Percentiles rank a stretch among this genome's conserved stretches.
These are phyloP conservation scores for Pythium oligandrum DNA, from an alignment of 352 stramenopile genomes.

Conservation along the genomic window DNA sequence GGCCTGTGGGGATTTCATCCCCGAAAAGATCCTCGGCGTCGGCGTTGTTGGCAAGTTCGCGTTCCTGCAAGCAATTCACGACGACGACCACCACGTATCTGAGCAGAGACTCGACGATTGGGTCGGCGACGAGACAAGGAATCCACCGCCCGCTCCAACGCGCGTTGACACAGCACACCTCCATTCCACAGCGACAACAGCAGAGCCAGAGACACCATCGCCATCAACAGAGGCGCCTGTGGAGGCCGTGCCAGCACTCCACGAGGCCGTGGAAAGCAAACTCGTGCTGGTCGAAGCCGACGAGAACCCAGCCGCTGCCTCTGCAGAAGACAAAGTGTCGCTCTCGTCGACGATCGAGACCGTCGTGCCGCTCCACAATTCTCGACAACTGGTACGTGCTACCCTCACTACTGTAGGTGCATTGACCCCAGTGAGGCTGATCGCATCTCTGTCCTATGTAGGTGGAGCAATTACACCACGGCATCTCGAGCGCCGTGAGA, in stretches of 20 bases:
- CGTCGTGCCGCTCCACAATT: constrained; percentile 64
- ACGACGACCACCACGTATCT: constrained; percentile 25
- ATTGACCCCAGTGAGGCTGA: no score
- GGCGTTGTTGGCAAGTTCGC: constrained; percentile 79
- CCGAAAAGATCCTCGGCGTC: constrained; percentile 81
- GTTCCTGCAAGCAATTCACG: constrained; percentile 61
- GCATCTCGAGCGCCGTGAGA: constrained; percentile 21
- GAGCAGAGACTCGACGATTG: constrained; percentile 63
- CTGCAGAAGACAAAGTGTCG: constrained; percentile 52
- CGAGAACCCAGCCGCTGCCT: constrained; percentile 33
- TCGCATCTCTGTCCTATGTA: neutral
- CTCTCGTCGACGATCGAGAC: constrained; percentile 72
- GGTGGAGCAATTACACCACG: constrained; percentile 24
- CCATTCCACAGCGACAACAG: constrained; percentile 8
- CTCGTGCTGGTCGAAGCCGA: constrained; percentile 13
- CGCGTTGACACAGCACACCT: constrained; percentile 3
- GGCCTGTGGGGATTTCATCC: constrained; percentile 82
- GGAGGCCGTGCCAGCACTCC: constrained; percentile 9
- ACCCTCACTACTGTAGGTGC: no score
- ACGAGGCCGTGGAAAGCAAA: constrained; percentile 27
- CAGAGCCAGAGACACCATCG: constrained; percentile 7
- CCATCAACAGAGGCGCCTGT: neutral
- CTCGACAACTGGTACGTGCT: constrained; percentile 50
- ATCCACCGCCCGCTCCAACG: neutral
- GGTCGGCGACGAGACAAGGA: constrained; percentile 13